Evolutionary conservation across 352 stramenopile genomes (phyloP).

Genomic region (Phytophthora fragariae): DNA sequence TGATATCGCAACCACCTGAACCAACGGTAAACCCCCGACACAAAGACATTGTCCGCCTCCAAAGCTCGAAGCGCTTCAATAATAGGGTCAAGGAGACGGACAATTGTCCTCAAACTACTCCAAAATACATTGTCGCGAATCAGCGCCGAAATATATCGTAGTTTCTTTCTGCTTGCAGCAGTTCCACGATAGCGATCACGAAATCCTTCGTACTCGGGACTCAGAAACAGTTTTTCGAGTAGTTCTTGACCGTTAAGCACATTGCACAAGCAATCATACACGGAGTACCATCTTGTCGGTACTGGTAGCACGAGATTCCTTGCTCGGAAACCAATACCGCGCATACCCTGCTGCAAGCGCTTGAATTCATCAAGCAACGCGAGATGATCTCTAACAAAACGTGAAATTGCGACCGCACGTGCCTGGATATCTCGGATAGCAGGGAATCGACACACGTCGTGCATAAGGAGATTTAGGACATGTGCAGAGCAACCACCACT

Average conservation of each 20-base stretch:
- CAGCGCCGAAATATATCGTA: background rate
- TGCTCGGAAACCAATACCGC: background rate
- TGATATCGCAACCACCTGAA: constrained; percentile 4
- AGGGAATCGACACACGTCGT: background rate
- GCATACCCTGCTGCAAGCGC: background rate
- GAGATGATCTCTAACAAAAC: constrained; percentile 4
- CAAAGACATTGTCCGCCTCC: constrained; percentile 1
- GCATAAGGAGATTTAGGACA: constrained; percentile 4
- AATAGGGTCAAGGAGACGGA: constrained; percentile 7
- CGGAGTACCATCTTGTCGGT: constrained; percentile 6
- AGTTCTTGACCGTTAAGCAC: constrained; percentile 3
- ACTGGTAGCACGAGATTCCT: background rate
- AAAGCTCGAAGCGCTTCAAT: background rate
- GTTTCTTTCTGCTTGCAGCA: background rate
- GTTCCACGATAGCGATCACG: constrained; percentile 7
- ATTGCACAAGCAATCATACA: background rate
- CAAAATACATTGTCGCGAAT: constrained; percentile 1
- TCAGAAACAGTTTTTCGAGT: constrained; percentile 4
- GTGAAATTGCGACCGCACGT: background rate
- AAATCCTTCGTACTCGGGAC: constrained; percentile 3
- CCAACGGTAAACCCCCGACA: constrained; percentile 2
- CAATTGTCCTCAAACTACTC: background rate
- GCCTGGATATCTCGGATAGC: background rate
- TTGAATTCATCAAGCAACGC: constrained; percentile 8
- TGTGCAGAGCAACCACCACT: constrained; percentile 4